Conservation (phyloP, 2,329 filamentous ascomycete species). For the Neofusicoccum sp. region DNA sequence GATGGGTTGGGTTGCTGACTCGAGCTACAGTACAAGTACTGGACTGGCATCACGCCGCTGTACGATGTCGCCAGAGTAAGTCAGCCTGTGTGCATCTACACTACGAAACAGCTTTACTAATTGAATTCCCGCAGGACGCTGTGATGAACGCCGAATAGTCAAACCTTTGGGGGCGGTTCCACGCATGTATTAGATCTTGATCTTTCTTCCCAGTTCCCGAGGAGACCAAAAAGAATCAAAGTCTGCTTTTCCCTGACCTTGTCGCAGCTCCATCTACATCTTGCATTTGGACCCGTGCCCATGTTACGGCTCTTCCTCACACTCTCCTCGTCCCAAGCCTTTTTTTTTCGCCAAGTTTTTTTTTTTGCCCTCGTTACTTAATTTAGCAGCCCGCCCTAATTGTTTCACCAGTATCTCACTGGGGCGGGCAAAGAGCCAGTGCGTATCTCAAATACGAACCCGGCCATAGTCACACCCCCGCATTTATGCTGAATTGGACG, state of each 20-base stretch:
- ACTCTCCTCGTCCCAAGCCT: not conserved
- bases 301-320: not conserved
- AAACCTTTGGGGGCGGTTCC: not conserved
- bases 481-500: not conserved
- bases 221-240: not conserved
- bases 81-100: constrained; percentile 5
- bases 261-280: not conserved
- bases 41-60: constrained; percentile 76
- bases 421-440: too few relatives aligned
- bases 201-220: not conserved
- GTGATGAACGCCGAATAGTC: constrained; percentile 16
- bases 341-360: not conserved
- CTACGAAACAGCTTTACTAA: not conserved
- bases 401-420: not conserved
- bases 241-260: not conserved
- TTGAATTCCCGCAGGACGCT: not conserved
- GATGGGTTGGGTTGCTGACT: not conserved
- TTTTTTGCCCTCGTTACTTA: not conserved
- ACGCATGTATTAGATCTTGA: not conserved
- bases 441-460: too few relatives aligned
- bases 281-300: not conserved
- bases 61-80: constrained; percentile 66
- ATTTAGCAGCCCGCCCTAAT: not conserved
- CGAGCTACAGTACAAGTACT: constrained; percentile 65
- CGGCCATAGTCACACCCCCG: not conserved